These are phyloP conservation scores for Stephania yunnanensis DNA, from an alignment of 164 flowering plant species.

Conservation along the genomic window DNA sequence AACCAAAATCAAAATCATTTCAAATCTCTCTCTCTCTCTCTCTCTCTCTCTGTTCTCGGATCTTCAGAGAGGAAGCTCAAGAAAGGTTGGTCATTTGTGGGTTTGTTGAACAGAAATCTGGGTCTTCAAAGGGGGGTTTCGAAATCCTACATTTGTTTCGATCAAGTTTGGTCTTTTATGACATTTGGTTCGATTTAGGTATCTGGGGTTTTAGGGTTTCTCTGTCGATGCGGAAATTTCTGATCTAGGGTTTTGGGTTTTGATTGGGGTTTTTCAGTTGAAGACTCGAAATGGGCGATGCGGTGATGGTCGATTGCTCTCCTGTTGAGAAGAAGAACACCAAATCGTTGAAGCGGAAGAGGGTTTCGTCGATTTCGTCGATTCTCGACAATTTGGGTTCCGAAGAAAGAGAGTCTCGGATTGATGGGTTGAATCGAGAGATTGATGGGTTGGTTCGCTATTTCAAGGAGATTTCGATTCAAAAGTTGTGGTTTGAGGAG, in stretches of 20 bases:
- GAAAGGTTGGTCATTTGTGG: too few species aligned
- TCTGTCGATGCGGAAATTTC: background rate
- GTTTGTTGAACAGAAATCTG: too few species aligned
- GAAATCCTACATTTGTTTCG: background rate
- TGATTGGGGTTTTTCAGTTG: background rate
- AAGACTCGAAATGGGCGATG: background rate
- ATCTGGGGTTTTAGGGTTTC: too few species aligned
- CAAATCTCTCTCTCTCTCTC: background rate
- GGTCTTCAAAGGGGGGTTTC: background rate
- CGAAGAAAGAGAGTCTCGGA: slow-evolving; percentile 15
- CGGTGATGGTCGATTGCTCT: background rate
- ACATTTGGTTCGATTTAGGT: background rate
- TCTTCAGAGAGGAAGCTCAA: too few species aligned
- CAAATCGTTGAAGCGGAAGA: slow-evolving; percentile 21
- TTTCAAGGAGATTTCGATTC: slow-evolving; percentile 16
- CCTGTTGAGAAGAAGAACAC: background rate
- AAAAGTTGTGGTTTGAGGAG: slow-evolving; percentile 16
- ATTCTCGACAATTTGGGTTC: slow-evolving; percentile 11
- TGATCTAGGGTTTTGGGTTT: background rate
- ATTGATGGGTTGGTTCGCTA: slow-evolving; percentile 17
- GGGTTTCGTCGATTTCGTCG: slow-evolving; percentile 6
- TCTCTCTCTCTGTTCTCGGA: background rate
- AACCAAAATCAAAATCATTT: background rate
- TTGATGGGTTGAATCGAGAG: slow-evolving; percentile 18
- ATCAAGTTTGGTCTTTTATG: background rate